phyloP scores from a whole-genome alignment of 2,329 filamentous ascomycete genomes.

The Colletotrichum cordylinicola region DNA sequence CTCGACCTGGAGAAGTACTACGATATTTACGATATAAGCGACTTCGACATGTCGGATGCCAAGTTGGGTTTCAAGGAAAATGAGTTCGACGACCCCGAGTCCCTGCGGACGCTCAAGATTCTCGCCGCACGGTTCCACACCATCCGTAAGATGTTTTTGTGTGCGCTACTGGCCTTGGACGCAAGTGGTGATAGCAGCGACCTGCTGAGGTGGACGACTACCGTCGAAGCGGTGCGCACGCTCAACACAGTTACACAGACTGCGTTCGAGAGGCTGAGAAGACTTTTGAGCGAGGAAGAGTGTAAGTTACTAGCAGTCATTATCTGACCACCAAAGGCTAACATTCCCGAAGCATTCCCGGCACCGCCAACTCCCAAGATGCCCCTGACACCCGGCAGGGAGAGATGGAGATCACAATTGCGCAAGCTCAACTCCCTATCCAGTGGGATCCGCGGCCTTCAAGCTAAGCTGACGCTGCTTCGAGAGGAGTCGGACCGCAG shows the following conservation, averaged over 20 bases:
- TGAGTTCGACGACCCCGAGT: conserved; percentile 78
- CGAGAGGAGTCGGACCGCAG: conserved; percentile 86
- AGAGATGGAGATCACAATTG: conserved; percentile 85
- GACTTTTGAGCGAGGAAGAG: conserved; percentile 80
- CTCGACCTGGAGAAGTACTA: conserved; percentile 90
- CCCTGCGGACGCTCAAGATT: conserved; percentile 81
- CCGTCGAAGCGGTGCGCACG: conserved; percentile 74
- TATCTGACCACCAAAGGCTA: neutral
- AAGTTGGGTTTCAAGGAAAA: conserved; percentile 66
- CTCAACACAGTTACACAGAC: conserved; percentile 66
- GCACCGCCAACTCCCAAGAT: conserved; percentile 62
- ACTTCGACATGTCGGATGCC: conserved; percentile 75
- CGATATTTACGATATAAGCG: conserved; percentile 83
- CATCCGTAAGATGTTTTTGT: conserved; percentile 84
- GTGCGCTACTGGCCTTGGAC: conserved; percentile 86
- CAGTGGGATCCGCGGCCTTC: conserved; percentile 86
- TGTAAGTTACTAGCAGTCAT: conserved; percentile 54
- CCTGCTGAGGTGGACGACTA: conserved; percentile 78
- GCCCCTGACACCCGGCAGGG: conserved; percentile 74
- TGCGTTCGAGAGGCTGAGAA: conserved; percentile 70
- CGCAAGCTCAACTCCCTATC: conserved; percentile 88
- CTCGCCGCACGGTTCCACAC: conserved; percentile 82
- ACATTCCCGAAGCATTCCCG: conserved; percentile 51
- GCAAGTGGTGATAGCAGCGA: conserved; percentile 80
- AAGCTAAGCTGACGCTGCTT: conserved; percentile 92